Evolutionary conservation across 768 basidiomycete genomes (phyloP).

Genomic region (Cystofilobasidium bisporidii): DNA sequence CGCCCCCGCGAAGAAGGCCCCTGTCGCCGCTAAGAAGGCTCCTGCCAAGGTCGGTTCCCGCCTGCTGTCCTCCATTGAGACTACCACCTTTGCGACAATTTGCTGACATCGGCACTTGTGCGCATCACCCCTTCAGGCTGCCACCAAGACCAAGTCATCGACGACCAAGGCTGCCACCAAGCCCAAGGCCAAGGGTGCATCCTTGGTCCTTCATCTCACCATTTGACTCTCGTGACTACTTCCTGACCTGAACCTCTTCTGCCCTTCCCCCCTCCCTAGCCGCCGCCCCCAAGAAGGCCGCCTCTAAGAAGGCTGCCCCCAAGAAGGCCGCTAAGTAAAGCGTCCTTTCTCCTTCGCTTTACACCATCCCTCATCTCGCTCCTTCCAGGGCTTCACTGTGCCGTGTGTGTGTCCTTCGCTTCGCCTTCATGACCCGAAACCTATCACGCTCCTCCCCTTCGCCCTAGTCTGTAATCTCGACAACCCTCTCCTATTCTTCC

Average conservation of each 20-base stretch:
- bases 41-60: slow-evolving; percentile 48
- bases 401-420: no score
- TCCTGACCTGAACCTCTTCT: background rate
- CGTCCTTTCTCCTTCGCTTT: background rate
- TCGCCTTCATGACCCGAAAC: background rate
- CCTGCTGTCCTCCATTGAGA: no score
- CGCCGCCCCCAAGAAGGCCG: slow-evolving; percentile 13
- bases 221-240: background rate
- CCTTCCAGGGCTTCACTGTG: no score
- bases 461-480: background rate
- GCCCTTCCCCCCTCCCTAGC: background rate
- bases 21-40: slow-evolving; percentile 41
- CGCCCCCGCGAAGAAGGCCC: slow-evolving; percentile 40
- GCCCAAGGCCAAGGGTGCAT: slow-evolving; percentile 23
- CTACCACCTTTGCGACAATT: no score
- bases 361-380: no score
- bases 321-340: slow-evolving; percentile 10
- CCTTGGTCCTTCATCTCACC: background rate
- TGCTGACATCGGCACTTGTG: background rate
- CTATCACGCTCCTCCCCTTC: background rate
- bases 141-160: slow-evolving; percentile 28
- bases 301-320: slow-evolving; percentile 5
- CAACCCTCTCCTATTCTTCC: background rate
- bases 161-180: slow-evolving; percentile 22
- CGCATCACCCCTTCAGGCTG: background rate